Base-by-base conservation (phyloP, 345 rosid genomes). In the Melaleuca alternifolia region DNA sequence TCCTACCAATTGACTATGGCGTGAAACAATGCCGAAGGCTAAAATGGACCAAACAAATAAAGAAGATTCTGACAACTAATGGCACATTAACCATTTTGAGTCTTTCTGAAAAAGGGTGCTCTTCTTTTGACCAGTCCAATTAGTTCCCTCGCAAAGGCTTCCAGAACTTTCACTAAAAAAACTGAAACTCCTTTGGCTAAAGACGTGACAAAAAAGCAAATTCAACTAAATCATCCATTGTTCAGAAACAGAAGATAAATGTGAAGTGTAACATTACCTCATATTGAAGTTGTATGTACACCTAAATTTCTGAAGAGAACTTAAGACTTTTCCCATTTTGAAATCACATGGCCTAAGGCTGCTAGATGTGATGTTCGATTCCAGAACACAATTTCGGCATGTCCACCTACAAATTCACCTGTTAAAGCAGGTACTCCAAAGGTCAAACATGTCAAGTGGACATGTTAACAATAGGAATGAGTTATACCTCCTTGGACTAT, bases 341-440 rank as follows among this genome's bases (percentile, higher is more conserved):
- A 97, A 93, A 91, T 97, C 99, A 94, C 99, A 95, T 87, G 97
- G 98, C 54, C 95, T 89, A 84, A 95, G 89, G 87, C 90, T 93
- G 89, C 92, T 94, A 86, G 98, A 93, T 8, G 95, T 93, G 77
- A 96, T 93, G 88, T 91, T 97, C 85, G 98, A 92, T 59, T 89
- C 89, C 85, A 94, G 8, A 18, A 85, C 59, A 91, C 94, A 96
- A 89, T 89, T 93, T 76, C 96, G 95, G 88, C 99, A 97, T 16
- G 91, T 93, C 98, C 98, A 97, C 91, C 99, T 96, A 85, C 89
- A 83, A 89, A 83, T 83, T 65, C 54, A 86, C 76, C 54, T 28
- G 50, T 56, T 14, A 52, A 62, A 89, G 85, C 75, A 48, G 53
- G 57, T 53, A 26, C 86, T 48, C 48, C 81, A 71, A 71, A 71